A percentile compares a stretch with the other conserved stretches of the same genome.
Conservation (phyloP, 495 filamentous ascomycete species). For the Hypomontagnella submonticulosa region DNA sequence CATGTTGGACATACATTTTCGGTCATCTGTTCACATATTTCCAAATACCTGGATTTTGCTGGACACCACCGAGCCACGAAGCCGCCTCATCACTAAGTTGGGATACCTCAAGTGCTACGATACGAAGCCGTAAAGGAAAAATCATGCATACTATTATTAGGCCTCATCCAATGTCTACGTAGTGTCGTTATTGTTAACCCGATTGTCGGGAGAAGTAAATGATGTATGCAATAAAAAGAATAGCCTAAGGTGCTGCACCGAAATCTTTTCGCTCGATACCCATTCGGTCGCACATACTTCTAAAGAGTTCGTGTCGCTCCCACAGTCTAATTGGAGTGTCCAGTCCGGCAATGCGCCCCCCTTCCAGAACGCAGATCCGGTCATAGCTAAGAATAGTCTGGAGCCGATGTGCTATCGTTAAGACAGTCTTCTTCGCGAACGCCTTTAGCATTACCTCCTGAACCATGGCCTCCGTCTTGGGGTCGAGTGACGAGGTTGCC, state of each 20-base stretch:
- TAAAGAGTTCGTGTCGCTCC: slow-evolving; percentile 69
- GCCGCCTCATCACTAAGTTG: no score
- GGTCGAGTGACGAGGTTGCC: slow-evolving; percentile 63
- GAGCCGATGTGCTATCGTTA: slow-evolving; percentile 82
- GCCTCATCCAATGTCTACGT: no score
- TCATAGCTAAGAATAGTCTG: slow-evolving; percentile 82
- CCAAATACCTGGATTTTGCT: background rate
- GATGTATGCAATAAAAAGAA: no score
- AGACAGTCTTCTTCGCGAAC: slow-evolving; percentile 77
- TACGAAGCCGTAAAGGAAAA: no score
- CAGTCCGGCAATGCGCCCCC: slow-evolving; percentile 75
- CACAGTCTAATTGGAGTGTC: slow-evolving; percentile 71
- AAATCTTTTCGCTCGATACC: slow-evolving; percentile 60
- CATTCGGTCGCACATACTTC: slow-evolving; percentile 80
- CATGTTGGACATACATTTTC: slow-evolving; percentile 9
- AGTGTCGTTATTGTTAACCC: no score
- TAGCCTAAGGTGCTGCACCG: no score
- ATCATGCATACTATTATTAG: no score
- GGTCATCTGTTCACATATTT: background rate
- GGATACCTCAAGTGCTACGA: no score
- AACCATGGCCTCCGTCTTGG: slow-evolving; percentile 83
- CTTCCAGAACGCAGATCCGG: slow-evolving; percentile 83
- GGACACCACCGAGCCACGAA: no score
- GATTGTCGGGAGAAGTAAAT: no score
- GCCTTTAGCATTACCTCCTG: slow-evolving; percentile 77